Percentiles rank a stretch among this genome's conserved stretches.
Conservation (phyloP, 495 filamentous ascomycete species). For the Hypoxylon lienhwacheense region DNA sequence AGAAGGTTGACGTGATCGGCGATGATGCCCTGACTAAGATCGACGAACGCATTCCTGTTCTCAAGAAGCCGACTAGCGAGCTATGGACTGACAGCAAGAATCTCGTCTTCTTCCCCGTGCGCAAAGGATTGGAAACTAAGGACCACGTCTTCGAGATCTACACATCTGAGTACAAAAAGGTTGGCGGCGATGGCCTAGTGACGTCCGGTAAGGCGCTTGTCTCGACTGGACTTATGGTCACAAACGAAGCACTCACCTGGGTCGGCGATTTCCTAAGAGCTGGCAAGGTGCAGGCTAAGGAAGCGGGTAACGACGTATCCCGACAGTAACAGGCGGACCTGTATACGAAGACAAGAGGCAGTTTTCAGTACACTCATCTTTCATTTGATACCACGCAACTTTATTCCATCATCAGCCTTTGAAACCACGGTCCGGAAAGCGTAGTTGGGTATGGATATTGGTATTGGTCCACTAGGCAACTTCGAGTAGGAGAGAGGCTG, state of each 20-base stretch:
- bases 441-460: conserved; percentile 9
- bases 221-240: conserved; percentile 71
- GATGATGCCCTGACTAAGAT: conserved; percentile 72
- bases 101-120: conserved; percentile 66
- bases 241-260: conserved; percentile 64
- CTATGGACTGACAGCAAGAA: conserved; percentile 67
- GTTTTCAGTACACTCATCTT: conserved; percentile 12
- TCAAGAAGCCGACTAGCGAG: conserved; percentile 84
- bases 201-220: conserved; percentile 73
- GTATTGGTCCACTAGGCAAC: conserved; percentile 7
- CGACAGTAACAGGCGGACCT: conserved; percentile 2
- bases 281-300: conserved; percentile 64
- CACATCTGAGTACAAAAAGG: conserved; percentile 74
- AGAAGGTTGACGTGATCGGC: conserved; percentile 77
- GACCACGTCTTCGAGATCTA: conserved; percentile 75
- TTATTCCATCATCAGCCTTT: conserved; percentile 10
- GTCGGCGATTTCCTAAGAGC: conserved; percentile 57
- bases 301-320: conserved; percentile 19
- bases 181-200: conserved; percentile 66
- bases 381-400: conserved; percentile 32
- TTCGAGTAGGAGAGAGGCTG: conserved; percentile 1
- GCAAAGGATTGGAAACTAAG: conserved; percentile 67
- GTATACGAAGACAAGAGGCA: neutral
- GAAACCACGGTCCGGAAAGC: neutral
- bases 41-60: conserved; percentile 77